Evolutionary conservation across 2,329 filamentous ascomycete species (phyloP), one percentile per base, ranked within the genome.

Genomic region (Dactylellina drechsleri): DNA sequence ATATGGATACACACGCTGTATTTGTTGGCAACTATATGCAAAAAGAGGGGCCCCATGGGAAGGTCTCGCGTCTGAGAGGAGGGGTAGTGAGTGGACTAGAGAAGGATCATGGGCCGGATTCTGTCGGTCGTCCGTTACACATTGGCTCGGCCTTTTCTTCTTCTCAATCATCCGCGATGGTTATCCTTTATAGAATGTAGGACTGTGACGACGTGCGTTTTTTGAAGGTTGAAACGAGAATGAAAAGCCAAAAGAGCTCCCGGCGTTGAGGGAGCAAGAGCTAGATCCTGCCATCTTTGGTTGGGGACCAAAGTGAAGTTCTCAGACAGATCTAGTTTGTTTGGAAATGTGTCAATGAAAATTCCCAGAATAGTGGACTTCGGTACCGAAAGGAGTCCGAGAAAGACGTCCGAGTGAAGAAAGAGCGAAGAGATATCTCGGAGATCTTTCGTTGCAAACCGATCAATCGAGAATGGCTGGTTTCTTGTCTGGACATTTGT

Each of bases 61-160:
- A 18, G 12, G 31, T 36, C 31, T 10, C 6, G 31, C 31, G 31
- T 36, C 31, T 36, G 6, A 36, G 31, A 36, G 31, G 36, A 16
- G 52, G 59, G 26, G 28, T 56, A 47, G 31, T 36, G 43, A 26
- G 47, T 45, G 41, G 43, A 23, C 70, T 74, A 74, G 62, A 64
- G 70, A 67, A 74, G 70, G 70, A 74, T 74, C 70, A 66, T 67
- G 43, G 47, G 57, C 57, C 13, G 20, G 36, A 36, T 4, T 15
- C 40, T 8, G 36, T 65, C 31, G 50, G 47, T 31, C 31, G 40
- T 16, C 53, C 50, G 61, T 74, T 74, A 66, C 70, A 64, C 62
- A 62, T 74, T 62, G 45, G 59, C 18, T 56, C 26, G 31, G 31
- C 41, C 68, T 47, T 47, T 47, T 47, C 13, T 47, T 47, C 10